Evolutionary conservation across 2,329 filamentous ascomycete genomes (phyloP).

Genomic region (Sporothrix pseudoabietina): DNA sequence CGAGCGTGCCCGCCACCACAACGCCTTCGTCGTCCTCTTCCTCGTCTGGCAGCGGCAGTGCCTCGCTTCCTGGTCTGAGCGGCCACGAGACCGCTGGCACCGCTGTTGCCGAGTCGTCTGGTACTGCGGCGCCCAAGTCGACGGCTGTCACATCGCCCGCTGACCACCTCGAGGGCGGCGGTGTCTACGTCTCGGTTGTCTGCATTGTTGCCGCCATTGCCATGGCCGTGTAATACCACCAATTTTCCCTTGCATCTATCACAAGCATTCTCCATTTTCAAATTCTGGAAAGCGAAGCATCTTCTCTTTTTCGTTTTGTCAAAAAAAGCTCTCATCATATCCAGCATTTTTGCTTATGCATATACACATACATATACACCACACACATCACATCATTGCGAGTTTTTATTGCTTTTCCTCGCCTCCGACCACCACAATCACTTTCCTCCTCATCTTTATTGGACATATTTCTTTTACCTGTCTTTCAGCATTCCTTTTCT

Average conservation of each 20-base stretch:
- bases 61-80: conserved; percentile 41
- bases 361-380: neutral
- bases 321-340: conserved; percentile 4
- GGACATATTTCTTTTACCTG: conserved; percentile 1
- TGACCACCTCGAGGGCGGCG: conserved; percentile 36
- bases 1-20: conserved; percentile 34
- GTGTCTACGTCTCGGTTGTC: conserved; percentile 33
- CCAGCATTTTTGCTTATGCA: conserved; percentile 10
- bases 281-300: neutral
- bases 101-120: conserved; percentile 36
- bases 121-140: conserved; percentile 31
- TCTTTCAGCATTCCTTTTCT: neutral
- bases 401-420: neutral
- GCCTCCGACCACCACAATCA: neutral
- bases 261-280: neutral
- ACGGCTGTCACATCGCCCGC: conserved; percentile 37
- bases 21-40: conserved; percentile 32
- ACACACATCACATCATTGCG: neutral
- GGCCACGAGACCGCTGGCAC: conserved; percentile 44
- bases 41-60: conserved; percentile 27
- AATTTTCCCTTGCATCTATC: neutral
- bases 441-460: neutral
- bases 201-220: conserved; percentile 37
- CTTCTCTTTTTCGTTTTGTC: neutral
- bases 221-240: conserved; percentile 34